phyloP scores from a whole-genome alignment of 1,139 yeast species.

The Yamadazyma dushanensis region DNA sequence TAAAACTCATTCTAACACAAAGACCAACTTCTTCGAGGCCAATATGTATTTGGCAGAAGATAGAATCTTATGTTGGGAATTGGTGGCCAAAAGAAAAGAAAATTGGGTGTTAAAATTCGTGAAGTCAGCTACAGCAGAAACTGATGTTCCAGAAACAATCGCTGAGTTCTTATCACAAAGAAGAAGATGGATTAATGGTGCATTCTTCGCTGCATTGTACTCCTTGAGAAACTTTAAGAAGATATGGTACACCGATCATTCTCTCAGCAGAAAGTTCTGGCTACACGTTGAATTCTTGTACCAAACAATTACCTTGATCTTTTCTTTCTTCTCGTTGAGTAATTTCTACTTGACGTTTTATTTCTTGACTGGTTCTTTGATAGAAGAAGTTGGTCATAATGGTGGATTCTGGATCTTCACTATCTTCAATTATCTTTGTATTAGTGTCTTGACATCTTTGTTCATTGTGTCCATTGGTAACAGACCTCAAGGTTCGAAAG shows the following conservation, averaged over 20 bases:
- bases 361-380: conserved; percentile 86
- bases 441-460: conserved; percentile 78
- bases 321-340: conserved; percentile 88
- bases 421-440: conserved; percentile 77
- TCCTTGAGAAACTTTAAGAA: conserved; percentile 77
- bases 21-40: conserved; percentile 82
- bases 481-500: conserved; percentile 85
- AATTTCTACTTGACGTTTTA: conserved; percentile 90
- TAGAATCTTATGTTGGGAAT: conserved; percentile 95
- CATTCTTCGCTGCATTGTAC: conserved; percentile 91
- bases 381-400: conserved; percentile 31
- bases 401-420: conserved; percentile 84
- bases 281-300: conserved; percentile 82
- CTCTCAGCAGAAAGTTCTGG: conserved; percentile 69
- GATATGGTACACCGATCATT: conserved; percentile 87
- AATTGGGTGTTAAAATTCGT: conserved; percentile 94
- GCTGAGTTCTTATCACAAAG: conserved; percentile 93
- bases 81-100: conserved; percentile 82
- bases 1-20: conserved; percentile 34
- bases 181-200: conserved; percentile 98
- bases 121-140: conserved; percentile 91
- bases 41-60: conserved; percentile 98
- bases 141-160: conserved; percentile 92
- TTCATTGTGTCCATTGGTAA: conserved; percentile 93
- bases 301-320: conserved; percentile 71